Conservation (phyloP, 129 eudicot genomes). For the Helianthus annuus region DNA sequence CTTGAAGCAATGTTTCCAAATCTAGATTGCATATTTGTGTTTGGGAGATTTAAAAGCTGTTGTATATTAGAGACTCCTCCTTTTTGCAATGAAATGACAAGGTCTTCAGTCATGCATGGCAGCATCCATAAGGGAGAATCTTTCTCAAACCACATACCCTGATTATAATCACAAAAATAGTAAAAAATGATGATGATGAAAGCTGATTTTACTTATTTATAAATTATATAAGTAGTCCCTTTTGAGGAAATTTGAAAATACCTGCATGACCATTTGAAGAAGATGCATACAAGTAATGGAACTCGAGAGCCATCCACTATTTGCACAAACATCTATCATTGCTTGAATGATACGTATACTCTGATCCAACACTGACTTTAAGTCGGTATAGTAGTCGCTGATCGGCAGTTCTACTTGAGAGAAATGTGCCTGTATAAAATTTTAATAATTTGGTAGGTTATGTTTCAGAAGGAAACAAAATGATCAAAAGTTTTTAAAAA, state of each 20-base stretch:
- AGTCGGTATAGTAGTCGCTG: slow-evolving; percentile 88
- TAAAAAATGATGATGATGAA: neutral
- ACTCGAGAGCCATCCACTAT: slow-evolving; percentile 98
- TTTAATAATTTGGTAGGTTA: slow-evolving; percentile 10
- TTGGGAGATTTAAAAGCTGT: slow-evolving; percentile 68
- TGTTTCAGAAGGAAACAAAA: neutral
- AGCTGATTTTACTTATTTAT: neutral
- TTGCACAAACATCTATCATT: slow-evolving; percentile 97
- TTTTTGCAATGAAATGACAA: slow-evolving; percentile 46
- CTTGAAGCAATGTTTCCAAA: slow-evolving; percentile 52
- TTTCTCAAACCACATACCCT: slow-evolving; percentile 89
- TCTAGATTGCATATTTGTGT: slow-evolving; percentile 48
- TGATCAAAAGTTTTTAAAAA: neutral
- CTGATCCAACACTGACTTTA: slow-evolving; percentile 97
- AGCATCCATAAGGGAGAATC: slow-evolving; percentile 85
- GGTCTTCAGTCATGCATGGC: slow-evolving; percentile 83
- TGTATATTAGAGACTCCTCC: slow-evolving; percentile 60
- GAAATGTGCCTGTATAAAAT: slow-evolving; percentile 77
- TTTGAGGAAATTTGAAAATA: slow-evolving; percentile 21
- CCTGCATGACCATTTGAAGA: slow-evolving; percentile 99
- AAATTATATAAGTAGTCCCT: neutral
- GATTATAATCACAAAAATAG: slow-evolving; percentile 14
- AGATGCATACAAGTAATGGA: slow-evolving; percentile 91
- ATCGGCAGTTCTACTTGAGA: slow-evolving; percentile 81
- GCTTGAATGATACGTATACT: slow-evolving; percentile 95